These are phyloP conservation scores for Knoxia roxburghii DNA, from an alignment of 257 asterid species.

Conservation along the genomic window DNA sequence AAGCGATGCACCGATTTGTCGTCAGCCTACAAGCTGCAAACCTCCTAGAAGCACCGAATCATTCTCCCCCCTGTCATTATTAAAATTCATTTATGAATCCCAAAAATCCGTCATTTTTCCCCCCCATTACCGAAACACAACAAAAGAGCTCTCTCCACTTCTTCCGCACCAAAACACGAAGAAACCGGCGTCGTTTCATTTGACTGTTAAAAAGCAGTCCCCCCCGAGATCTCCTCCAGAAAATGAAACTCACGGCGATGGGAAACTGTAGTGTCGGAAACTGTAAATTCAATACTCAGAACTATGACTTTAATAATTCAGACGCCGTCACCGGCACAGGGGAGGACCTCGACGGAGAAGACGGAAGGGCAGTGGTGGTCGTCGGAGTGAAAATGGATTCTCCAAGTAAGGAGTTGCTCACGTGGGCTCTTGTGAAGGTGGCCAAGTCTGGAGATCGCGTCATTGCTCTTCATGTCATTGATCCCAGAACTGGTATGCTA, in stretches of 20 bases:
- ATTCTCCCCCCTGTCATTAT: not conserved
- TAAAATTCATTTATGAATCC: not conserved
- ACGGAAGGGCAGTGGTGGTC: conserved; percentile 51
- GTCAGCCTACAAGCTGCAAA: not conserved
- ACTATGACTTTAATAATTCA: conserved; percentile 3
- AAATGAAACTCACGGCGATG: conserved; percentile 23
- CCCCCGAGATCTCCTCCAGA: not conserved
- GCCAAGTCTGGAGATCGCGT: conserved; percentile 81
- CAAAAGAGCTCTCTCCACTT: not conserved
- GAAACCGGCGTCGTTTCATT: not conserved
- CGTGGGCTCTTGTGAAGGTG: conserved; percentile 82
- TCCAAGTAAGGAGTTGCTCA: conserved; percentile 69
- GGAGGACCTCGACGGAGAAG: conserved; percentile 19
- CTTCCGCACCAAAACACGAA: not conserved
- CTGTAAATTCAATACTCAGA: not conserved
- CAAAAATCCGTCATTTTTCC: not conserved
- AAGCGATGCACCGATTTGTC: not conserved
- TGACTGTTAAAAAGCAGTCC: not conserved
- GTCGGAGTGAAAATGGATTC: conserved; percentile 76
- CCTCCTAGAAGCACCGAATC: conserved; percentile 8
- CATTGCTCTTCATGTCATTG: conserved; percentile 68
- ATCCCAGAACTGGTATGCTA: conserved; percentile 55
- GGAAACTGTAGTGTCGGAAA: conserved; percentile 13
- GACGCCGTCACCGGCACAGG: conserved; percentile 21
- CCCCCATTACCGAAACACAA: conserved; percentile 1